Conservation (phyloP, 2,329 filamentous ascomycete genomes). For the Colletotrichum falcatum region DNA sequence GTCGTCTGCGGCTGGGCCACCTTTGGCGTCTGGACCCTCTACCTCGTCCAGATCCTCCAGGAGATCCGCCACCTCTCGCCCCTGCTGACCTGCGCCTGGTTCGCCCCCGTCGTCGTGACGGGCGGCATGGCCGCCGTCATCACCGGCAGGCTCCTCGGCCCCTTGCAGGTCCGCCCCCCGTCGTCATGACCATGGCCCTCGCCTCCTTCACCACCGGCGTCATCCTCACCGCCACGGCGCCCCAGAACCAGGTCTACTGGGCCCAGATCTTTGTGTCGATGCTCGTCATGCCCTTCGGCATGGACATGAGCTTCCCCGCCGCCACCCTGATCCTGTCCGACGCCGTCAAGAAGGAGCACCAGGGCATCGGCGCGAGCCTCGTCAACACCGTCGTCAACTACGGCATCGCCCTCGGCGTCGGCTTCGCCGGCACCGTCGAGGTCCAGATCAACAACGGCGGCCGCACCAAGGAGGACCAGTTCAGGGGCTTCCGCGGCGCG, state of each 20-base stretch:
- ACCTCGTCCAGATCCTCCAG: constrained; percentile 63
- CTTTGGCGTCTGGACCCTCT: constrained; percentile 67
- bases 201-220: constrained; percentile 57
- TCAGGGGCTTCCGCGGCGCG: constrained; percentile 53
- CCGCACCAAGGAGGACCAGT: constrained; percentile 43
- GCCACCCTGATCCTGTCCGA: constrained; percentile 71
- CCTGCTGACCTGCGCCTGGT: constrained; percentile 58
- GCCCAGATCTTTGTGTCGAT: constrained; percentile 69
- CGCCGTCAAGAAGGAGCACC: constrained; percentile 57
- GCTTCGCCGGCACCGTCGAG: constrained; percentile 75
- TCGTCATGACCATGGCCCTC: constrained; percentile 60
- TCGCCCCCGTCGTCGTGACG: constrained; percentile 57
- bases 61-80: constrained; percentile 56
- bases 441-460: constrained; percentile 48
- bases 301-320: constrained; percentile 76
- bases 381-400: constrained; percentile 77
- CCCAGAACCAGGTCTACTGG: constrained; percentile 72
- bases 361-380: constrained; percentile 63
- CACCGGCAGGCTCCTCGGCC: constrained; percentile 57
- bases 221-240: constrained; percentile 59
- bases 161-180: constrained; percentile 51
- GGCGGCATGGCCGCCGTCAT: constrained; percentile 60
- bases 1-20: constrained; percentile 65
- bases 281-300: constrained; percentile 70
- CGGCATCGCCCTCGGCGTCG: constrained; percentile 73